phyloP scores from a whole-genome alignment of 352 stramenopile genomes.

The Phytophthora macrochlamydospora region DNA sequence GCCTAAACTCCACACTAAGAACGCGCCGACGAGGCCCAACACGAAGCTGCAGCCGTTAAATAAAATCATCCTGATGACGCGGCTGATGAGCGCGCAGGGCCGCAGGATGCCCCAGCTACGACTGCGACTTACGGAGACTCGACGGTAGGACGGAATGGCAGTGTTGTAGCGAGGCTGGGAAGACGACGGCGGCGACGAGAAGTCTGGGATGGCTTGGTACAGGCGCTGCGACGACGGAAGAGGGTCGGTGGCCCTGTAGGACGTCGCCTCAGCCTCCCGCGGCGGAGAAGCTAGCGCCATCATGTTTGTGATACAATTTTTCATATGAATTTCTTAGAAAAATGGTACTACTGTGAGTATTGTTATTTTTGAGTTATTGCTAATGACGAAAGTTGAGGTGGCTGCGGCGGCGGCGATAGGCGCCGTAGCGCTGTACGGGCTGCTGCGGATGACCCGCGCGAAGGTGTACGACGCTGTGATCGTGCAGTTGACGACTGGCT shows the following conservation, averaged over 20 bases:
- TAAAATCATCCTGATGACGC: conserved; percentile 31
- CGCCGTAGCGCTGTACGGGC: conserved; percentile 46
- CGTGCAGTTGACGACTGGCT: conserved; percentile 86
- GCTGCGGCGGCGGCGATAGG: conserved; percentile 12
- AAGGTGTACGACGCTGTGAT: conserved; percentile 91
- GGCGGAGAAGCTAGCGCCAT: conserved; percentile 27
- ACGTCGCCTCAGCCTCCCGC: conserved; percentile 1
- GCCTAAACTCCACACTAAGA: conserved; percentile 25
- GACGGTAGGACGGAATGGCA: conserved; percentile 9
- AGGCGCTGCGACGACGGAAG: conserved; percentile 6
- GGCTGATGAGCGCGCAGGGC: conserved; percentile 25
- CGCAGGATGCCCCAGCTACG: conserved; percentile 29
- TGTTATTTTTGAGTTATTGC: too few relatives aligned
- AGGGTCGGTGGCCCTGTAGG: conserved; percentile 15
- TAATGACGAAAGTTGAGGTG: neutral
- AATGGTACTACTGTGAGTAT: too few relatives aligned
- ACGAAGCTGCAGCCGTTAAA: conserved; percentile 33
- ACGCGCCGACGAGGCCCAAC: conserved; percentile 21
- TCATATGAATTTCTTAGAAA: neutral
- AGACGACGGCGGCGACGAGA: neutral
- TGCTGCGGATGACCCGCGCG: conserved; percentile 64
- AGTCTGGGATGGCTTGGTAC: conserved; percentile 20
- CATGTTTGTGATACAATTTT: conserved; percentile 8
- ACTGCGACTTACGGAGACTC: conserved; percentile 12
- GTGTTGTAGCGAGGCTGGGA: neutral